A percentile compares a stretch with the other conserved stretches of the same genome.
Evolutionary conservation across 2,329 filamentous ascomycete genomes (phyloP).

Genomic region (Coleophoma eucalyptorum): DNA sequence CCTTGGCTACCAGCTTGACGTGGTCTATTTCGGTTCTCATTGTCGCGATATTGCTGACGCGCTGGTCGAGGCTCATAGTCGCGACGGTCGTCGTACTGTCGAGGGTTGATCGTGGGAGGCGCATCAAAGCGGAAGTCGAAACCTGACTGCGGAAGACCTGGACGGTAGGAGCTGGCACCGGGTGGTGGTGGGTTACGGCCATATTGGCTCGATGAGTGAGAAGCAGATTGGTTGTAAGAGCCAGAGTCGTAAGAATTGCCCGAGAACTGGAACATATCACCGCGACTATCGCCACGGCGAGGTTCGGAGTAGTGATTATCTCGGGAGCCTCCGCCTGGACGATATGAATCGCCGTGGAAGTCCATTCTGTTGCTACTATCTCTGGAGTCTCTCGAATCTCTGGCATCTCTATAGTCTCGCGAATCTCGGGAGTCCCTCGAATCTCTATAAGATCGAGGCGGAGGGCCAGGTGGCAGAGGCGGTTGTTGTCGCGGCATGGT

Average conservation of each 20-base stretch:
- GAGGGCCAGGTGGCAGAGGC: constrained; percentile 21
- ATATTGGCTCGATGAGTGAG: constrained; percentile 4
- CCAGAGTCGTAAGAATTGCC: constrained; percentile 4
- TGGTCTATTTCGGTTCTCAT: constrained; percentile 3
- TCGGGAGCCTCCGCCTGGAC: constrained; percentile 1
- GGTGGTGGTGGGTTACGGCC: constrained; percentile 2
- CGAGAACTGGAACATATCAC: constrained; percentile 19
- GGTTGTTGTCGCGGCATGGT: constrained; percentile 22
- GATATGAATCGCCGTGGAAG: neutral
- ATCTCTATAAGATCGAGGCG: constrained; percentile 12
- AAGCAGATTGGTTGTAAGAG: constrained; percentile 11
- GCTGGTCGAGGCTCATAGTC: constrained; percentile 17
- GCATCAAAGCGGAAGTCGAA: constrained; percentile 28
- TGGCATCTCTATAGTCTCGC: too few relatives aligned
- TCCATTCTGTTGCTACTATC: neutral
- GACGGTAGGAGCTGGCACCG: constrained; percentile 14
- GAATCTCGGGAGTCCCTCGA: neutral
- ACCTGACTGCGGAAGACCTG: constrained; percentile 2
- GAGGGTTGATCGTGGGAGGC: constrained; percentile 21
- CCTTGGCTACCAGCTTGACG: constrained; percentile 4
- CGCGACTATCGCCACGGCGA: neutral
- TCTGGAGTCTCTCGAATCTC: too few relatives aligned
- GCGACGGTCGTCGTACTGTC: constrained; percentile 10
- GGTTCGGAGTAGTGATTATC: constrained; percentile 4
- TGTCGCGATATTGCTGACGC: constrained; percentile 8